Evolutionary conservation across 768 basidiomycete genomes (phyloP), one percentile per base, ranked within the genome.

Genomic region (Kwoniella sp.): DNA sequence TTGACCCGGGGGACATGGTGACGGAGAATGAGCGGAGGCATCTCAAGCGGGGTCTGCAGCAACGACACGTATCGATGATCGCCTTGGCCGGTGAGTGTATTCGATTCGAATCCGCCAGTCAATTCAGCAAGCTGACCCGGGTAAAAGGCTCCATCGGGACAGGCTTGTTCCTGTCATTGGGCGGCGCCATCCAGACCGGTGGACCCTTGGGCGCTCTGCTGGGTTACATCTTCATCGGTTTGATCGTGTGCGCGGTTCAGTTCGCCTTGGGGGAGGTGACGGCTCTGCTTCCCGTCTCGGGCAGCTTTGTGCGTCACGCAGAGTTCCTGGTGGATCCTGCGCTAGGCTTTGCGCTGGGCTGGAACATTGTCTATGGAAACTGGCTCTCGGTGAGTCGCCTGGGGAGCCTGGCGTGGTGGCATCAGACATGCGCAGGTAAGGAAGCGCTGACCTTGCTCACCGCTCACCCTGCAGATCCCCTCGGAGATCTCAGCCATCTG

Each of bases 81-180:
- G 50, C 50, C 15, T 23, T 53, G 26, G 50, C 50, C 9, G 50
- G 50, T 53, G 41, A 41, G 49, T 40, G 25, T 27, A 41, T 27
- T 17, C 15, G 12, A 12, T 36, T 25, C 17, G n/a, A 17, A 38
- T 33, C n/a, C n/a, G n/a, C 32, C n/a, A 33, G 32, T 33, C 32
- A 33, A 33, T n/a, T 33, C 32, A 38, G n/a, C n/a, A 8, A 6
- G 7, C 37, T 38, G 37, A 38, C 37, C 5, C 5, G 11, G 43
- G 9, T 40, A 38, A 31, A 22, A 44, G 52, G 52, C 2, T 37
- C 52, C 3, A 65, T 69, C 36, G 80, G 81, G 15, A 81, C 80
- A 1, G 81, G 82, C 43, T 73, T 83, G 3, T 83, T 84, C 68
- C 69, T 84, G 12, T 79, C 80, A 5, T 78, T 80, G 3, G 83